These are phyloP conservation scores for Backusella macrospora DNA, from an alignment of 192 early-diverging fungal genomes.

Conservation along the genomic window DNA sequence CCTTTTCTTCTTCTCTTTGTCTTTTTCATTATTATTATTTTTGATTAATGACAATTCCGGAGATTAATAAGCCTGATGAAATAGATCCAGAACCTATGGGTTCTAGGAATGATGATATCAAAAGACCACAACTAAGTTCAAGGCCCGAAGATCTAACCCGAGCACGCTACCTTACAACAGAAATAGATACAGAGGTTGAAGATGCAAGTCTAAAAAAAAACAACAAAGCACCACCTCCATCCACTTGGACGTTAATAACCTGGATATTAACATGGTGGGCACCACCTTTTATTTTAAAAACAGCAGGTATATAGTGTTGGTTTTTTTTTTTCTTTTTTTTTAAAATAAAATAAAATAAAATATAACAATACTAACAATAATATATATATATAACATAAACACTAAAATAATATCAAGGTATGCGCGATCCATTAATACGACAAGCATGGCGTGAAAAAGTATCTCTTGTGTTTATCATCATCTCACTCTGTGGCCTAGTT, in stretches of 20 bases:
- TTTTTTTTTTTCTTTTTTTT: too few relatives aligned
- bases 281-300: conserved; percentile 23
- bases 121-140: neutral
- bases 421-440: conserved; percentile 52
- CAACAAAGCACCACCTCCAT: neutral
- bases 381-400: conserved; percentile 5
- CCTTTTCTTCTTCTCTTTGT: neutral
- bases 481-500: conserved; percentile 66
- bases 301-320: conserved; percentile 15
- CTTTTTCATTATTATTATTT: neutral
- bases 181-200: neutral
- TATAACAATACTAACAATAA: neutral
- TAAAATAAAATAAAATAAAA: neutral
- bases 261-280: conserved; percentile 37
- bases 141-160: conserved; percentile 9
- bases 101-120: neutral
- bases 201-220: neutral
- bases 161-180: conserved; percentile 14
- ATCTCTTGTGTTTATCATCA: conserved; percentile 82
- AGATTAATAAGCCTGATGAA: conserved; percentile 87
- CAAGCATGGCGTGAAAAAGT: conserved; percentile 93
- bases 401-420: too few relatives aligned
- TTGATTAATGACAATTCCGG: neutral
- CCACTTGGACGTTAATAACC: conserved; percentile 23
- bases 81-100: conserved; percentile 75